These are phyloP conservation scores for Aspergillus sclerotiicarbonarius DNA, from an alignment of 495 filamentous ascomycete genomes.

Conservation along the genomic window DNA sequence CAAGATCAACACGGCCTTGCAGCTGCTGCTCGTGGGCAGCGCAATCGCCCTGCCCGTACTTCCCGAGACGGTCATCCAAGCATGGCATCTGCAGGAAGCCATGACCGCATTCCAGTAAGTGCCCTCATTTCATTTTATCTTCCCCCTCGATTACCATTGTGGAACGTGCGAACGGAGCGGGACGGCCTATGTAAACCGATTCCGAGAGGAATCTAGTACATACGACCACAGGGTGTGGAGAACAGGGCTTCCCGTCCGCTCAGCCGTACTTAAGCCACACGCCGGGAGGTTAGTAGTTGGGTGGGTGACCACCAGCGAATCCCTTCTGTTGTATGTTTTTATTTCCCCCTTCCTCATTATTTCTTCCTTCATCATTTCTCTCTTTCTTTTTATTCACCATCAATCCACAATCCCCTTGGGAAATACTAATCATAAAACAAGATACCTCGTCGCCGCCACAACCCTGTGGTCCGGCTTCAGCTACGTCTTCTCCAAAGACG, in stretches of 20 bases:
- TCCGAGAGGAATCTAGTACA: slow-evolving; percentile 11
- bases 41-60: slow-evolving; percentile 73
- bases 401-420: background rate
- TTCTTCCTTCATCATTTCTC: background rate
- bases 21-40: slow-evolving; percentile 73
- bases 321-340: slow-evolving; percentile 40
- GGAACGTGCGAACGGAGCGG: slow-evolving; percentile 1
- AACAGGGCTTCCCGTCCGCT: slow-evolving; percentile 44
- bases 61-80: slow-evolving; percentile 37
- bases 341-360: slow-evolving; percentile 7
- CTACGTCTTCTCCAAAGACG: slow-evolving; percentile 78
- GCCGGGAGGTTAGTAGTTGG: slow-evolving; percentile 40
- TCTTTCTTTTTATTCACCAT: background rate
- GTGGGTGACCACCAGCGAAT: slow-evolving; percentile 41
- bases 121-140: slow-evolving; percentile 10
- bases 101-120: slow-evolving; percentile 74
- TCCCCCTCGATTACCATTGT: slow-evolving; percentile 3
- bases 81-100: slow-evolving; percentile 50
- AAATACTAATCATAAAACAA: slow-evolving; percentile 17
- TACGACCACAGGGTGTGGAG: slow-evolving; percentile 42
- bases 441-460: slow-evolving; percentile 71
- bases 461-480: slow-evolving; percentile 83
- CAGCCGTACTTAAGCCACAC: slow-evolving; percentile 42
- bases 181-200: slow-evolving; percentile 13
- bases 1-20: slow-evolving; percentile 84